Conservation (phyloP, 257 asterid genomes). For the Salvia rosmarinus region DNA sequence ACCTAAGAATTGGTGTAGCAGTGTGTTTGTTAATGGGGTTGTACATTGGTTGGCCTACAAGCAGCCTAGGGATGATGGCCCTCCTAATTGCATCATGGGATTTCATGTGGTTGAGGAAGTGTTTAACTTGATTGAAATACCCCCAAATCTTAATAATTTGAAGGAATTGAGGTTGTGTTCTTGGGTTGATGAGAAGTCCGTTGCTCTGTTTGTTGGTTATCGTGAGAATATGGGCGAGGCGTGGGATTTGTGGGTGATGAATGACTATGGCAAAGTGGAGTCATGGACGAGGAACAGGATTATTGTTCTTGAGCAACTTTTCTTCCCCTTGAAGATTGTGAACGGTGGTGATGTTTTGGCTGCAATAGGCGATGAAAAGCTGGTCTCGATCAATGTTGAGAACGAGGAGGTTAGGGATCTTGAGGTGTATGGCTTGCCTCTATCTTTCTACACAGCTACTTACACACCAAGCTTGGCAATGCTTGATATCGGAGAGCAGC, state of each 20-base stretch:
- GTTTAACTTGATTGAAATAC: conserved; percentile 41
- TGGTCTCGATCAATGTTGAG: conserved; percentile 40
- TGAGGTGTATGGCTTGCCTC: conserved; percentile 38
- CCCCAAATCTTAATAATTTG: conserved; percentile 27
- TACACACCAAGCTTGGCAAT: conserved; percentile 44
- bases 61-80: not conserved
- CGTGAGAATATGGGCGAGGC: conserved; percentile 26
- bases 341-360: conserved; percentile 32
- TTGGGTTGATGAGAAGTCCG: conserved; percentile 33
- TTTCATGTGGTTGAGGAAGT: conserved; percentile 42
- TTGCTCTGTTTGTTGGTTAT: conserved; percentile 39
- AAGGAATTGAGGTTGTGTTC: conserved; percentile 33
- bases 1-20: conserved; percentile 39
- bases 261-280: conserved; percentile 37
- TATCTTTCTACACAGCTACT: conserved; percentile 29
- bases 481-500: conserved; percentile 39
- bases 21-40: conserved; percentile 43
- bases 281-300: conserved; percentile 37
- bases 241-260: conserved; percentile 52
- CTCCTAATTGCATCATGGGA: conserved; percentile 44
- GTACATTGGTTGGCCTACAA: conserved; percentile 50
- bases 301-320: conserved; percentile 20
- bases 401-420: conserved; percentile 31
- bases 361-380: conserved; percentile 28
- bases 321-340: conserved; percentile 40